These are phyloP conservation scores for Nemania bipapillata DNA, from an alignment of 2,329 filamentous ascomycete species.

Conservation along the genomic window DNA sequence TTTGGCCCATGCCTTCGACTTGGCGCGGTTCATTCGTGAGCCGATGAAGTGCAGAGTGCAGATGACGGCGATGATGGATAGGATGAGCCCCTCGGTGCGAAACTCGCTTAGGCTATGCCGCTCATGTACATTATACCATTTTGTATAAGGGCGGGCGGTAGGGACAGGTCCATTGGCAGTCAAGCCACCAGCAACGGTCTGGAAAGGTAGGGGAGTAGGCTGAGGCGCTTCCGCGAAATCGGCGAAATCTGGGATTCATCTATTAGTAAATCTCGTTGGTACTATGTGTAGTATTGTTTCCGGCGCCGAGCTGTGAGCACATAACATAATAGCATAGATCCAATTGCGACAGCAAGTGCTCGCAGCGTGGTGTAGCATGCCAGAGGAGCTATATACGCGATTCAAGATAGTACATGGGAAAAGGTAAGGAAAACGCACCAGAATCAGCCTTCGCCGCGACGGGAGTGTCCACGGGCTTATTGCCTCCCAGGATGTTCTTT, in stretches of 20 bases:
- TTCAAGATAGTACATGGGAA: background rate
- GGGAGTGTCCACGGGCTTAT: constrained; percentile 67
- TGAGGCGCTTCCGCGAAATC: constrained; percentile 87
- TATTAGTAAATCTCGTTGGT: constrained; percentile 23
- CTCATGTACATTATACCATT: constrained; percentile 98
- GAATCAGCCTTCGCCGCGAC: constrained; percentile 67
- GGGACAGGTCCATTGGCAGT: constrained; percentile 60
- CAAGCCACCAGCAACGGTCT: constrained; percentile 59
- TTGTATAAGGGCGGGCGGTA: constrained; percentile 76
- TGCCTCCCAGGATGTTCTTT: constrained; percentile 75
- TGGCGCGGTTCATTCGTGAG: constrained; percentile 79
- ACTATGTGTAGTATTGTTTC: background rate
- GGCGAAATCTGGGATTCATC: constrained; percentile 80
- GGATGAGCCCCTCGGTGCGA: constrained; percentile 83
- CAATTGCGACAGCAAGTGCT: background rate
- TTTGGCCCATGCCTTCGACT: constrained; percentile 82
- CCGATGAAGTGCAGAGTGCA: constrained; percentile 84
- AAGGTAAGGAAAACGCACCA: constrained; percentile 61
- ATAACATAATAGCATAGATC: background rate
- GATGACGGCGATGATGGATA: constrained; percentile 78
- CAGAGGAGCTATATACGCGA: background rate
- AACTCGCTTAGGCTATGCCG: constrained; percentile 86
- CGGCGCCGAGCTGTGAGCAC: background rate
- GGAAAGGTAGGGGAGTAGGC: constrained; percentile 65
- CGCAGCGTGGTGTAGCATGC: background rate